These are phyloP conservation scores for Coccomyxa subellipsoidea DNA, from an alignment of 163 green algal species.

Conservation along the genomic window DNA sequence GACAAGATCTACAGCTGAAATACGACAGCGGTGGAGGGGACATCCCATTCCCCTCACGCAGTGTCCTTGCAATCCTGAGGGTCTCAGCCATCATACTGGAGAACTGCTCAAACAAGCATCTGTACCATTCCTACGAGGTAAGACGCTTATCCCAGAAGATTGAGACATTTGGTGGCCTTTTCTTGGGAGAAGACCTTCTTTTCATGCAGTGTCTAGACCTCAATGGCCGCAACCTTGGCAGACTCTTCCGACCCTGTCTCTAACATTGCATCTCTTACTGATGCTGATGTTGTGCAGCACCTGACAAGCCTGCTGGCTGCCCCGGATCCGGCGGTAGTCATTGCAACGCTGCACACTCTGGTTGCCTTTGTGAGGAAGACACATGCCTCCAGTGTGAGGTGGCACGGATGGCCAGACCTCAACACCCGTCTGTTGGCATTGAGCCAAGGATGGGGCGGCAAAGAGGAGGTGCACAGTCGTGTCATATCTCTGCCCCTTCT, in stretches of 20 bases:
- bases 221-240: too few species aligned
- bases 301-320: slow-evolving; percentile 73
- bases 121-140: slow-evolving; percentile 87
- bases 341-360: slow-evolving; percentile 54
- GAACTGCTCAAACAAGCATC: slow-evolving; percentile 89
- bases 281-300: slow-evolving; percentile 73
- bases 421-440: slow-evolving; percentile 67
- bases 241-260: too few species aligned
- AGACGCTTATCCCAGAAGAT: too few species aligned
- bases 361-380: slow-evolving; percentile 61
- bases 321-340: slow-evolving; percentile 59
- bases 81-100: slow-evolving; percentile 79
- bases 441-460: slow-evolving; percentile 73
- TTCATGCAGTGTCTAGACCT: too few species aligned
- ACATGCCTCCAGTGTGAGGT: slow-evolving; percentile 62
- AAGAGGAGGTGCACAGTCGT: slow-evolving; percentile 61
- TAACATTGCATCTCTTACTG: too few species aligned
- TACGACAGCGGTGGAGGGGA: background rate
- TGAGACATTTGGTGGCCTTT: too few species aligned
- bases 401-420: slow-evolving; percentile 54
- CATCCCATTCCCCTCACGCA: slow-evolving; percentile 50
- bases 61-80: slow-evolving; percentile 64
- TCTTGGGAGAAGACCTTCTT: too few species aligned
- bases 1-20: slow-evolving; percentile 55
- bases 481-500: background rate